Conservation (phyloP, 352 stramenopile species). For the Globisporangium mamillatum region DNA sequence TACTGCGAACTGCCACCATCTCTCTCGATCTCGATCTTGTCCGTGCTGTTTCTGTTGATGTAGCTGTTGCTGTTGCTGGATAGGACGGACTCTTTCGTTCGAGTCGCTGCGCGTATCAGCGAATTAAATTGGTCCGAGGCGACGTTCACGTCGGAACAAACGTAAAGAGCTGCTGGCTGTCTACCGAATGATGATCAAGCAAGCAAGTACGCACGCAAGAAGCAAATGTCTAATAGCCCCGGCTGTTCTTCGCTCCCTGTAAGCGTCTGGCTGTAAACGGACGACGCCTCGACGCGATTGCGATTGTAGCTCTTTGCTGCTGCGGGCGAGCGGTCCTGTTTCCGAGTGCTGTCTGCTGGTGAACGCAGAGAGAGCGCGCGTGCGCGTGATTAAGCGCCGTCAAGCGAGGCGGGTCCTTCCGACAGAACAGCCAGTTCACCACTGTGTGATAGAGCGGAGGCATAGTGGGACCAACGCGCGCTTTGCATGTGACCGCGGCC, state of each 20-base stretch:
- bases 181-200: background rate
- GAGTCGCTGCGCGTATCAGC: background rate
- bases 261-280: background rate
- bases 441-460: background rate
- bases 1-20: background rate
- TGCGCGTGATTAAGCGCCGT: slow-evolving; percentile 2
- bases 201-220: background rate
- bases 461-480: background rate
- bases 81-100: background rate
- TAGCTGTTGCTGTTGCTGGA: background rate
- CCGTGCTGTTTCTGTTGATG: background rate
- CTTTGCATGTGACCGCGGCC: background rate
- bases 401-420: background rate
- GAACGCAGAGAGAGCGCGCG: background rate
- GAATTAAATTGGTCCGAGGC: background rate
- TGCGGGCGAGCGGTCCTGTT: slow-evolving; percentile 4
- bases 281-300: background rate
- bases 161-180: background rate
- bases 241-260: background rate
- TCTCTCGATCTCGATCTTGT: background rate
- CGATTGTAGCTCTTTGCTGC: background rate
- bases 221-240: background rate
- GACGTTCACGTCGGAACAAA: background rate
- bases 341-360: background rate
- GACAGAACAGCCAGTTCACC: slow-evolving; percentile 6